Percentiles rank a stretch among this genome's conserved stretches.
phyloP scores from a whole-genome alignment of 176 grass and related monocot genomes.

The Echinochloa phyllopogon region DNA sequence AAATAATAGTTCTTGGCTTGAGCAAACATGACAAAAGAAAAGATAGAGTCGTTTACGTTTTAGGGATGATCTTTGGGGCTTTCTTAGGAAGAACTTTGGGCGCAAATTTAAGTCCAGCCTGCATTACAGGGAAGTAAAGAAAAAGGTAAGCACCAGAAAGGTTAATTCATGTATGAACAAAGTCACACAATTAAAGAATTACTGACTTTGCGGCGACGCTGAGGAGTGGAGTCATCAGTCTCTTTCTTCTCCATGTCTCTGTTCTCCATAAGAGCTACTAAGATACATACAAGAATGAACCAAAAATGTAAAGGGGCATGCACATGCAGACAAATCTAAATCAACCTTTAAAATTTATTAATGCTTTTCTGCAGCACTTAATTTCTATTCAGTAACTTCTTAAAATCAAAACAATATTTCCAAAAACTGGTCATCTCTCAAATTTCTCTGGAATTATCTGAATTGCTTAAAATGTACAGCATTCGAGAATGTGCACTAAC shows the following conservation, averaged over 20 bases:
- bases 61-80: conserved; percentile 8
- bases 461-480: neutral
- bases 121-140: neutral
- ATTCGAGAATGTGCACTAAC: neutral
- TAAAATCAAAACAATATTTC: neutral
- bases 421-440: neutral
- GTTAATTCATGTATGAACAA: neutral
- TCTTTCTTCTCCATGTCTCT: conserved; percentile 18
- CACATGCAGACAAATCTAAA: neutral
- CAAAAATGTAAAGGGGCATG: neutral
- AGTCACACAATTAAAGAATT: neutral
- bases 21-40: conserved; percentile 18
- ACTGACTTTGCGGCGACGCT: conserved; percentile 22
- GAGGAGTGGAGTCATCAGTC: conserved; percentile 14
- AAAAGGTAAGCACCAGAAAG: conserved; percentile 19
- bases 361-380: neutral
- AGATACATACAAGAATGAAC: conserved; percentile 16
- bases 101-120: conserved; percentile 37
- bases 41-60: conserved; percentile 24
- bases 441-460: neutral
- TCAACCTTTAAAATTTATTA: neutral
- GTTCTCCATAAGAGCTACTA: conserved; percentile 40
- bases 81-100: conserved; percentile 41
- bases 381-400: neutral
- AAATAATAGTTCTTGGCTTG: neutral